Percentiles rank a stretch among this genome's conserved stretches.
Conservation (phyloP, 163 green algal genomes). For the Chlamydomonas reinhardtii region DNA sequence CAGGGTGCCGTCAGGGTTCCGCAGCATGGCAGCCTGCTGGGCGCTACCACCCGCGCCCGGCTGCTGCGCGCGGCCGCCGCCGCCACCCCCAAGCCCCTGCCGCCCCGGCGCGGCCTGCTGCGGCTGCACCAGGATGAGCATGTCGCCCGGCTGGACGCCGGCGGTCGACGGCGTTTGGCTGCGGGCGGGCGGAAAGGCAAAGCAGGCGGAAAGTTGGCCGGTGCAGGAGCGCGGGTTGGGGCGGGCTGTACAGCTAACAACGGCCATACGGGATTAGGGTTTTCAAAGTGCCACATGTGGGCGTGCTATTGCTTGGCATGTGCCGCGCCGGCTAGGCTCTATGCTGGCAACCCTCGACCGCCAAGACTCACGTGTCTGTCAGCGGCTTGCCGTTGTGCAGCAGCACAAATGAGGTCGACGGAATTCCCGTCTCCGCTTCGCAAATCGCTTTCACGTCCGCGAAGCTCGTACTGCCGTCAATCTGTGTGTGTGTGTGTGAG, state of each 20-base stretch:
- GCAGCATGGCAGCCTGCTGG: constrained; percentile 36
- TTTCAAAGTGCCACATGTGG: too few species aligned
- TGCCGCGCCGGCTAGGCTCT: too few species aligned
- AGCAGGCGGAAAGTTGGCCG: not conserved
- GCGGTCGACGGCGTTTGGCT: constrained; percentile 39
- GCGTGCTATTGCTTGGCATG: too few species aligned
- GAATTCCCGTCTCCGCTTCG: constrained; percentile 79
- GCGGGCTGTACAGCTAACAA: not conserved
- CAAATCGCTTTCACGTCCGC: constrained; percentile 81
- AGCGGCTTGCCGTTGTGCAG: constrained; percentile 64
- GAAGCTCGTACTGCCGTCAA: constrained; percentile 63
- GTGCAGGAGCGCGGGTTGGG: not conserved
- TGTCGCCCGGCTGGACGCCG: constrained; percentile 61
- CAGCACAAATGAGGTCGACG: constrained; percentile 69
- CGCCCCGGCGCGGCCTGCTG: constrained; percentile 24
- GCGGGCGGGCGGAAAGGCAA: not conserved
- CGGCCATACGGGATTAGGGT: too few species aligned
- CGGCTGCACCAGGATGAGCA: constrained; percentile 64
- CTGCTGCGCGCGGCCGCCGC: not conserved
- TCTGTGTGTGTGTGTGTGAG: too few species aligned
- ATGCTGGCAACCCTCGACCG: too few species aligned
- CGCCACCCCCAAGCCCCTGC: not conserved
- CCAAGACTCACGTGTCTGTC: constrained; percentile 14
- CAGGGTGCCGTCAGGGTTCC: constrained; percentile 68
- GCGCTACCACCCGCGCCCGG: constrained; percentile 18